Base-by-base conservation (phyloP, 768 basidiomycete species). In the Agaricus sinodeliciosus region DNA sequence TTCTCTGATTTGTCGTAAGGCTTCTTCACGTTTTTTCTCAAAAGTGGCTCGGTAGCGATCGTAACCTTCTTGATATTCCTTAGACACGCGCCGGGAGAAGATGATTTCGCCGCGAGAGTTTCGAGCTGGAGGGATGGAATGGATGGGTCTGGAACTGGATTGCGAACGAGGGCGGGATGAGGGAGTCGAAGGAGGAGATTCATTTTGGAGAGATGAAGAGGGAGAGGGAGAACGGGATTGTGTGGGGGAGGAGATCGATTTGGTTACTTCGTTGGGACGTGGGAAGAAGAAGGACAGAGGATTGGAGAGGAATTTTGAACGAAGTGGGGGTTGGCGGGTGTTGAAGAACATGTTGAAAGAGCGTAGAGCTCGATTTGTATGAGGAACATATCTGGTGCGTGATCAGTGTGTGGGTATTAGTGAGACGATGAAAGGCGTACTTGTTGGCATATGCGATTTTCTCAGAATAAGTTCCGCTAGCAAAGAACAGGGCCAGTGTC, bases 261-360 rank as follows among this genome's bases (percentile, higher is more conserved):
- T 19, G 19, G 13, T 19, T 16, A 26, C 13, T 51, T 22, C 64
- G 60, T 6, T 66, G 60, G 77, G 72, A 19, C 76, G 71, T 9
- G 76, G 74, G 53, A 80, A 81, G 67, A 85, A 76, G 67, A 81
- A 77, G n/a, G 76, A 65, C 44, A 85, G 66, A 7, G 79, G 78
- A 60, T 78, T 83, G 71, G 67, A 72, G 58, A 60, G 61, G 57
- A 82, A 68, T 60, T 79, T 82, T 9, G 85, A 81, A 28, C 79
- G 76, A 13, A 89, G 69, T 0, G 91, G 81, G 1, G 84, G 85
- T 58, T 83, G 81, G 39, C 94, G 87, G 61, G 95, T 89, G 71
- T 99, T 99, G 59, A 99, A 78, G 62, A 91, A 90, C 85, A 99
- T 94, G 67, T 99, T 99, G 67, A 97, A 87, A 16, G 86, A 88